Base-by-base conservation (phyloP, 2,329 filamentous ascomycete genomes). In the Rhynchosporium graminicola region DNA sequence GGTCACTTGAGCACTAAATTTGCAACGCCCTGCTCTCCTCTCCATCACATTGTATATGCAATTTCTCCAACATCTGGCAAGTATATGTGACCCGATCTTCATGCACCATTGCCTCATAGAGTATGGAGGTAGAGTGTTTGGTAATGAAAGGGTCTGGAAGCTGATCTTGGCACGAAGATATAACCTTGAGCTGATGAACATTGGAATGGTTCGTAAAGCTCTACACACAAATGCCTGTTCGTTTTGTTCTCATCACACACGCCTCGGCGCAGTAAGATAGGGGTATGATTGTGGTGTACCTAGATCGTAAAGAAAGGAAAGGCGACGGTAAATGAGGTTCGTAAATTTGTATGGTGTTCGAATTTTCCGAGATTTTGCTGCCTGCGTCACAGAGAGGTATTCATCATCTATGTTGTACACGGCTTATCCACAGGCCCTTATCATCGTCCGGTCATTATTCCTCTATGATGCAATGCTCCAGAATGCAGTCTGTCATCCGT, bases 31-130 rank as follows among this genome's bases (percentile, higher is more conserved):
- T 36, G 33, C 33, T 36, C 1, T 10, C 33, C 33, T 36, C 20
- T 20, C 20, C 20, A 20, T 20, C 20, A 20, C 20, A 20, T 20
- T 20, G 33, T 36, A 36, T 36, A 20, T 20, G 20, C 33, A 10
- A 36, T 6, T 36, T 36, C 33, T 36, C 33, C 33, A 36, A 36
- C 9, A 10, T 36, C 42, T 42, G 9, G 2, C 26, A 57, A 36
- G 5, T 56, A 66, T 65, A 60, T 65, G 60, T 70, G 78, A 81
- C 69, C 82, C 78, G 77, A 78, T 82, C 82, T 86, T 81, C 84
- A 87, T 87, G 82, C 84, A 87, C 83, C 79, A 75, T 77, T 78
- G 76, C 79, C 81, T 77, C 77, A 83, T 76, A 71, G 77, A 76
- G 73, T 60, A 68, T 68, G 67, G 70, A 79, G 77, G 51, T 77